Evolutionary conservation across 1,139 yeast species (phyloP).

Genomic region (Kodamaea alishanica): DNA sequence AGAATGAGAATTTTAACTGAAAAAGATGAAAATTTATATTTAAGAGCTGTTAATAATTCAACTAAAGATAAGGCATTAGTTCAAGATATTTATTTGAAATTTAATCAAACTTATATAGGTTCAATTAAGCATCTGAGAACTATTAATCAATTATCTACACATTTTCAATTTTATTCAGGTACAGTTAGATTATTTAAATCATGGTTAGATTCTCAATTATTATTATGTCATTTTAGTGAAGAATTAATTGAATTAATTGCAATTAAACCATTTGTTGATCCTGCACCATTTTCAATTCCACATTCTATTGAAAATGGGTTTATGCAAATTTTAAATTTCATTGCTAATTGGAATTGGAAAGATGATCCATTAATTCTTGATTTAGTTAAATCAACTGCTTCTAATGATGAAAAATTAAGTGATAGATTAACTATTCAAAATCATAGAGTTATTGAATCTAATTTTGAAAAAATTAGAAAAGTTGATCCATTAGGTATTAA

Average conservation of each 20-base stretch:
- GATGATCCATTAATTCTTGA: constrained; percentile 81
- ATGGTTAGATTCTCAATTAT: constrained; percentile 76
- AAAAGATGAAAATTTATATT: constrained; percentile 71
- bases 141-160: constrained; percentile 64
- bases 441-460: constrained; percentile 58
- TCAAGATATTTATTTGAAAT: constrained; percentile 61
- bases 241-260: constrained; percentile 81
- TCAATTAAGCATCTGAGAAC: constrained; percentile 81
- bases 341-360: constrained; percentile 92
- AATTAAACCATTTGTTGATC: constrained; percentile 79
- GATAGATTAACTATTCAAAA: constrained; percentile 63
- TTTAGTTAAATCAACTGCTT: constrained; percentile 49
- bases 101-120: constrained; percentile 64
- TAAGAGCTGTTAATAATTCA: constrained; percentile 64
- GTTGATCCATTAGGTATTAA: constrained; percentile 79
- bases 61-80: constrained; percentile 54
- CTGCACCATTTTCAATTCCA: constrained; percentile 79
- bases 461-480: constrained; percentile 63
- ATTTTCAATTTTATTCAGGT: constrained; percentile 73
- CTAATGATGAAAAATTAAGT: constrained; percentile 35
- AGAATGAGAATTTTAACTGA: constrained; percentile 70
- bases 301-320: constrained; percentile 79
- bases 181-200: constrained; percentile 79
- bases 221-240: constrained; percentile 66
- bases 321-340: constrained; percentile 63